A percentile compares a stretch with the other conserved stretches of the same genome.
Conservation (phyloP, 768 basidiomycete genomes). For the Mycena latifolia region DNA sequence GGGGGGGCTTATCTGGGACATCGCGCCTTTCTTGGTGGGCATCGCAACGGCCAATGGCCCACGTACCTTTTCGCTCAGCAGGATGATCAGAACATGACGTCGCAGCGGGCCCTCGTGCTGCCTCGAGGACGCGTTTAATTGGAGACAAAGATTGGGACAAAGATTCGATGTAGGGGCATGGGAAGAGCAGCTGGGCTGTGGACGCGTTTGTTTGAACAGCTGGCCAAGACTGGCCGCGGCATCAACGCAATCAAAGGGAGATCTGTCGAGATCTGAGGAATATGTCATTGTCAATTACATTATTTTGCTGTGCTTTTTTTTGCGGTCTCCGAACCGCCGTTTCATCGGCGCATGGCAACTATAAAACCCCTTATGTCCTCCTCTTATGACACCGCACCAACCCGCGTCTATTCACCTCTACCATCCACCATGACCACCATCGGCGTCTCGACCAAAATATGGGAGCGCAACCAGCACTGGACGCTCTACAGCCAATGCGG, state of each 20-base stretch:
- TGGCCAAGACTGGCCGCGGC: too few relatives aligned
- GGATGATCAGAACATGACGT: slow-evolving; percentile 19
- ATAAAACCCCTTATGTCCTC: slow-evolving; percentile 11
- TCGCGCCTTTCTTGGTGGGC: not conserved
- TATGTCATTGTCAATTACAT: slow-evolving; percentile 1
- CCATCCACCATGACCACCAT: slow-evolving; percentile 18
- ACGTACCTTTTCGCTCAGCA: not conserved
- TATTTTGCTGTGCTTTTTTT: not conserved
- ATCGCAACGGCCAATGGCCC: slow-evolving; percentile 9
- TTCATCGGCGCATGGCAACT: slow-evolving; percentile 15
- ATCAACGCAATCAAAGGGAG: not conserved
- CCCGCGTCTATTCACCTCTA: not conserved
- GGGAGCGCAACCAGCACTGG: slow-evolving; percentile 58
- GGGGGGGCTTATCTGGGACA: not conserved
- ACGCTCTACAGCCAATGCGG: slow-evolving; percentile 74
- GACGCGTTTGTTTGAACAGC: too few relatives aligned
- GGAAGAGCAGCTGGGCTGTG: too few relatives aligned
- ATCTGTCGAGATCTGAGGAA: slow-evolving; percentile 10
- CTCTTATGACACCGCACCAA: not conserved
- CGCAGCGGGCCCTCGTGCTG: not conserved
- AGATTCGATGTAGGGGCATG: too few relatives aligned
- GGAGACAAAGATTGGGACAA: slow-evolving; percentile 24
- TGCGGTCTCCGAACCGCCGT: not conserved
- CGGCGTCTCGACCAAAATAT: slow-evolving; percentile 30
- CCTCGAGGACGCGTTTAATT: slow-evolving; percentile 20